Conservation (phyloP, 1,284 basidiomycete species). For the Apiotrichum montevideense region DNA sequence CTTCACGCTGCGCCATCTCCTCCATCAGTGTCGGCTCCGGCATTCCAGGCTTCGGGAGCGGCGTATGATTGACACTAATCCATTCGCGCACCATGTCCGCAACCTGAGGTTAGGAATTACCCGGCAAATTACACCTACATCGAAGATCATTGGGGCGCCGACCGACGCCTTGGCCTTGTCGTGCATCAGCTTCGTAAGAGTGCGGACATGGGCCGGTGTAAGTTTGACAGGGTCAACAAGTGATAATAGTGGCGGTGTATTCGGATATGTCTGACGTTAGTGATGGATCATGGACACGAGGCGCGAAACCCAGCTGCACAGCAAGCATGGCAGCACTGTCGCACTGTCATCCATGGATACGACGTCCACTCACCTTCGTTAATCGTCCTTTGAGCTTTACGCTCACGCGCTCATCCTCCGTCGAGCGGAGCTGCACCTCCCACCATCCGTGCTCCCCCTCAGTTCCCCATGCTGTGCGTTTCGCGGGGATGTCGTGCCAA, state of each 20-base stretch:
- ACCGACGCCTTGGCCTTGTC: constrained; percentile 34
- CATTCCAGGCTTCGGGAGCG: constrained; percentile 34
- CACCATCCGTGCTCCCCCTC: constrained; percentile 41
- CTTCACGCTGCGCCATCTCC: constrained; percentile 44
- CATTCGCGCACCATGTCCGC: constrained; percentile 35
- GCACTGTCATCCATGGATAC: too few relatives aligned
- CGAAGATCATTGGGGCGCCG: constrained; percentile 43
- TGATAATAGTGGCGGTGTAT: constrained; percentile 27
- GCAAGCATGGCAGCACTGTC: too few relatives aligned
- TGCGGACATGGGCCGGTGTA: constrained; percentile 32
- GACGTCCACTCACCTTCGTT: constrained; percentile 28
- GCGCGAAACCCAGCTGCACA: too few relatives aligned
- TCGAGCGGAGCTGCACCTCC: constrained; percentile 33
- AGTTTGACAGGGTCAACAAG: constrained; percentile 36
- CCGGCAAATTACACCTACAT: constrained; percentile 23
- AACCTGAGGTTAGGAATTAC: constrained; percentile 26
- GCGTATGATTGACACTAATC: constrained; percentile 40
- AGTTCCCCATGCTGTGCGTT: constrained; percentile 44
- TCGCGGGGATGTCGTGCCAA: constrained; percentile 41
- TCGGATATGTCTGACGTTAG: constrained; percentile 2
- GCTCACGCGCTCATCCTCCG: constrained; percentile 34
- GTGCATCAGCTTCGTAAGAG: constrained; percentile 33
- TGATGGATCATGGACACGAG: too few relatives aligned
- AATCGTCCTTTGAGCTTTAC: constrained; percentile 38
- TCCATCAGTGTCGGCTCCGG: constrained; percentile 42